phyloP scores from a whole-genome alignment of 1,139 yeast genomes.

The Hansenula lynferdii region DNA sequence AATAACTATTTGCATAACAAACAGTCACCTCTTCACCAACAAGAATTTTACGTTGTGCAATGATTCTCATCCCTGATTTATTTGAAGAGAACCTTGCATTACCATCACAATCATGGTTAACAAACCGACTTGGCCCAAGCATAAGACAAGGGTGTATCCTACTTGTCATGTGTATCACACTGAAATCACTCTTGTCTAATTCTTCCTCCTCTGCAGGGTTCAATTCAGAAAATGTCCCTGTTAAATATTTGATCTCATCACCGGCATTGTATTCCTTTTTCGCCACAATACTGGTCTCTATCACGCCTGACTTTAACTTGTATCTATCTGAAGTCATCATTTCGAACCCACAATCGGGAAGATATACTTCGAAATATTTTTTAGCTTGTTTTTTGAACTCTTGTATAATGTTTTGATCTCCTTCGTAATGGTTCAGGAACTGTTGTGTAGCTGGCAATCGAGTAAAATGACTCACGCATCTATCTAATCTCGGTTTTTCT shows the following conservation, averaged over 20 bases:
- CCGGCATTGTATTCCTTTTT: slow-evolving; percentile 26
- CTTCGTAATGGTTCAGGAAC: slow-evolving; percentile 25
- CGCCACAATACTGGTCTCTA: slow-evolving; percentile 39
- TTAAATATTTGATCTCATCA: slow-evolving; percentile 30
- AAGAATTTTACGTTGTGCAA: slow-evolving; percentile 29
- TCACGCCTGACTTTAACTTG: slow-evolving; percentile 17
- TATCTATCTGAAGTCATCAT: slow-evolving; percentile 40
- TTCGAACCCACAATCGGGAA: slow-evolving; percentile 35
- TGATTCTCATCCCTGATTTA: slow-evolving; percentile 27
- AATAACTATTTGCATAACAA: slow-evolving; percentile 35
- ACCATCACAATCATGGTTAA: slow-evolving; percentile 41
- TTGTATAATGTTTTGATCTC: slow-evolving; percentile 8
- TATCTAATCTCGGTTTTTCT: slow-evolving; percentile 7
- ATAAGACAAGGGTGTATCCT: slow-evolving; percentile 33
- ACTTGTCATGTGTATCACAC: slow-evolving; percentile 33
- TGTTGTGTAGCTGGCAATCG: slow-evolving; percentile 24
- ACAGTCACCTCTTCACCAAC: slow-evolving; percentile 45
- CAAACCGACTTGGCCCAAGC: slow-evolving; percentile 45
- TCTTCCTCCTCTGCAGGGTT: slow-evolving; percentile 29
- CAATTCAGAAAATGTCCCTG: slow-evolving; percentile 35
- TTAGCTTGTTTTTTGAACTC: slow-evolving; percentile 34
- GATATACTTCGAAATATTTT: slow-evolving; percentile 32
- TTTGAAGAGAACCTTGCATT: slow-evolving; percentile 33
- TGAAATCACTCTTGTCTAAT: slow-evolving; percentile 32
- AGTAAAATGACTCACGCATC: slow-evolving; percentile 26